Base-by-base conservation (phyloP, 2,329 filamentous ascomycete species). In the Ceratocystis albifundus region DNA sequence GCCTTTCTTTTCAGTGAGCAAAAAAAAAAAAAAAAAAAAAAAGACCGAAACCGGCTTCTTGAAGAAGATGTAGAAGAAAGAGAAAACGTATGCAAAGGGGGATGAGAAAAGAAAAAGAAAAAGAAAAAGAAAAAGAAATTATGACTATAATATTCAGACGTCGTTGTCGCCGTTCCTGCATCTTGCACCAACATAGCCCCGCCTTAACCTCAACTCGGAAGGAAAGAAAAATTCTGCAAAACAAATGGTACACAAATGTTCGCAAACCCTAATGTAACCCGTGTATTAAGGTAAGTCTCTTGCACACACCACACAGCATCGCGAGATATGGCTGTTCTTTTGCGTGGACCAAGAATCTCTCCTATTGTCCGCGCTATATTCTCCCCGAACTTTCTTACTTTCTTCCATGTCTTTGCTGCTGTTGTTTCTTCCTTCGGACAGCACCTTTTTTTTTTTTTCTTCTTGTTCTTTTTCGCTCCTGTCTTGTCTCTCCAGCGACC, bases 331-430 rank as follows among this genome's bases (percentile, higher is more conserved):
- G 15, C 48, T 10, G 4, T 53, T 53, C 46, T 48, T 48, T 7
- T 20, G 53, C 28, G 28, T 4, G 4, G 17, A 25, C 25, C 50
- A 12, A 55, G 4, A 10, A 32, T 59, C 15, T 59, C 55, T 59
- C 55, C 55, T 59, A 59, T 36, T 59, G 55, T n/a, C 55, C 55
- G 36, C 36, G 12, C 36, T 4, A 15, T 59, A 59, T 59, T 59
- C 10, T 30, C 55, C 55, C 32, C 8, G 12, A 32, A 7, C 15
- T 59, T 59, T 59, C 28, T 55, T 15, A 7, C 15, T 59, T 59
- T 59, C 28, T 55, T 15, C 50, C 15, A 32, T n/a, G 15, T 59
- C 17, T 30, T 36, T n/a, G 3, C 55, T 30, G 30, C 6, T n/a
- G 20, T 20, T 30, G 20, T 59, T 28, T 59, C 55, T 30, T 30